phyloP scores from a whole-genome alignment of 306 rosid species.

The Casuarina equisetifolia region DNA sequence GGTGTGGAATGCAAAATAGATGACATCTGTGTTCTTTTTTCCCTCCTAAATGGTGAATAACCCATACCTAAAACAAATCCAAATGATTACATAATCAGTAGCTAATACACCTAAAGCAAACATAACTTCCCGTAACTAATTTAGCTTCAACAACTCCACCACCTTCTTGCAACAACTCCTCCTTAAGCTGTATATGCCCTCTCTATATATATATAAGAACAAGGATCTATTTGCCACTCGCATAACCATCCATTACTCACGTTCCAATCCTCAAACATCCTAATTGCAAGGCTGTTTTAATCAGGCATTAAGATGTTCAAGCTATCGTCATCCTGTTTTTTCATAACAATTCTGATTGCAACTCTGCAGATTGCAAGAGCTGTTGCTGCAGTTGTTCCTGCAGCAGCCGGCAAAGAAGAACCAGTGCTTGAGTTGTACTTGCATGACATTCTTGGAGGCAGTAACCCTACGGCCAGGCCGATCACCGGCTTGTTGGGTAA shows the following conservation, averaged over 20 bases:
- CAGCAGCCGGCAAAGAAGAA: conserved; percentile 20
- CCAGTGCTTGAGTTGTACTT: conserved; percentile 46
- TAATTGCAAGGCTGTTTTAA: too few species aligned
- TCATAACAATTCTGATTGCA: conserved; percentile 22
- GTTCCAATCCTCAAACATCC: not conserved
- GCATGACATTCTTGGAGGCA: conserved; percentile 59
- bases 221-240: not conserved
- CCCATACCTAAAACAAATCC: not conserved
- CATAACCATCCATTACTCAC: not conserved
- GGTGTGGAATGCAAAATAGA: conserved; percentile 11
- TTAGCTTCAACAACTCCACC: conserved; percentile 35
- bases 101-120: conserved; percentile 11
- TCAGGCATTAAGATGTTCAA: conserved; percentile 27
- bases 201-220: conserved; percentile 17
- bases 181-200: conserved; percentile 18
- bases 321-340: not conserved
- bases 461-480: conserved; percentile 51
- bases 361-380: conserved; percentile 11
- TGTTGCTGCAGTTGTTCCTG: conserved; percentile 33
- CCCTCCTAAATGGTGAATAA: not conserved
- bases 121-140: not conserved
- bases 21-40: not conserved
- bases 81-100: not conserved
- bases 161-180: conserved; percentile 29
- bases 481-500: conserved; percentile 54